Percentiles rank a stretch among this genome's conserved stretches.
phyloP scores from a whole-genome alignment of 306 rosid species.

The Castanea sativa region DNA sequence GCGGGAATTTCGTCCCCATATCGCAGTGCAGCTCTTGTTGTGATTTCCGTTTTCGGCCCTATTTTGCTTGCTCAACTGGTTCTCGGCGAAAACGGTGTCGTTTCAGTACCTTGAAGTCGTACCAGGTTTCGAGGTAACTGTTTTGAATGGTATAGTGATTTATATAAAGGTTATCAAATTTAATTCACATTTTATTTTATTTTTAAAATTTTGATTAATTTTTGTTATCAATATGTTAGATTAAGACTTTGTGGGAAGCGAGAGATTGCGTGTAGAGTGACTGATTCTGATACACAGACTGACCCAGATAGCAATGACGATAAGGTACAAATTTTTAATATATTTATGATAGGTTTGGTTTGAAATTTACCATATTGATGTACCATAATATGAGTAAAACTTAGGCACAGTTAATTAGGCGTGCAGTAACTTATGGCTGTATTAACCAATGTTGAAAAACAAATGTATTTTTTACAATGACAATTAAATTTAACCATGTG shows the following conservation, averaged over 20 bases:
- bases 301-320: conserved; percentile 58
- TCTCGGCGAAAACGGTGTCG: conserved; percentile 30
- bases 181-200: neutral
- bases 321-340: conserved; percentile 45
- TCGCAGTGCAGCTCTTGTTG: conserved; percentile 66
- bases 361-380: neutral
- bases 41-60: conserved; percentile 54
- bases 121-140: conserved; percentile 40
- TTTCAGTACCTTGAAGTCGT: conserved; percentile 31
- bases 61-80: conserved; percentile 25
- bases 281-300: conserved; percentile 54
- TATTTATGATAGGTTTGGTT: neutral
- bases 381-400: no score
- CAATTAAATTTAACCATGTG: no score
- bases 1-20: conserved; percentile 49
- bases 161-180: neutral
- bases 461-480: no score
- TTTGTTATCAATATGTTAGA: conserved; percentile 5
- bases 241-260: conserved; percentile 36
- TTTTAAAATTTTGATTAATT: neutral
- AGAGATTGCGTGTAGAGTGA: conserved; percentile 55
- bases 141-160: neutral
- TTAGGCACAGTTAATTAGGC: no score
- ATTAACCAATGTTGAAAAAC: no score
- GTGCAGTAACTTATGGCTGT: no score